phyloP scores from a whole-genome alignment of 2,329 filamentous ascomycete genomes.

The Epichloe brachyelytri region DNA sequence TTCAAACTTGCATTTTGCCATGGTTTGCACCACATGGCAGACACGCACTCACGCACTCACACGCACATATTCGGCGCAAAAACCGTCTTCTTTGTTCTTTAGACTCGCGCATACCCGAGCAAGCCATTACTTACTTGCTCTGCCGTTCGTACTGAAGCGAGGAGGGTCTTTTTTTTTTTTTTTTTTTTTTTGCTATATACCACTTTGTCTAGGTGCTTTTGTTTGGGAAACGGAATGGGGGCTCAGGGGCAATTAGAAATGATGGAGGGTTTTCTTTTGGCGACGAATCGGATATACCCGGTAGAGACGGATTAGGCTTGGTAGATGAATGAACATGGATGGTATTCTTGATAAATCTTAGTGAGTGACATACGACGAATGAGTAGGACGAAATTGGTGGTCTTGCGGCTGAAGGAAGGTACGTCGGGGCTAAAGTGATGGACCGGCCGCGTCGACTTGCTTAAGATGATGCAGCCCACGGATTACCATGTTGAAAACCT shows the following conservation, averaged over 20 bases:
- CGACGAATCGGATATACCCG: constrained; percentile 1
- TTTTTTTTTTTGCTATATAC: constrained; percentile 3
- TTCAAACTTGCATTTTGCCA: not conserved
- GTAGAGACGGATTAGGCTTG: not conserved
- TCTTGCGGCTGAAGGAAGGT: no score
- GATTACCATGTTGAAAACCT: no score
- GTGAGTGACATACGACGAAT: no score
- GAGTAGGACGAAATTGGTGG: no score
- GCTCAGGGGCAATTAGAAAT: not conserved
- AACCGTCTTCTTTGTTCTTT: not conserved
- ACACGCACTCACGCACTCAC: not conserved
- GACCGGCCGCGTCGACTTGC: no score
- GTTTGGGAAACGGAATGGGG: not conserved
- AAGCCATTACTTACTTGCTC: constrained; percentile 1
- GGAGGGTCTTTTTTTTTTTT: not conserved
- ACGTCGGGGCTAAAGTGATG: no score
- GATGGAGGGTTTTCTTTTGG: constrained; percentile 9
- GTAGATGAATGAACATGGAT: not conserved
- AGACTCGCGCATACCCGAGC: not conserved
- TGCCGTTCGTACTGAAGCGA: not conserved
- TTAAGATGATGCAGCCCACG: no score
- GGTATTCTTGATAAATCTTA: constrained; percentile 1
- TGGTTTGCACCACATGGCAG: not conserved
- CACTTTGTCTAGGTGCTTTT: not conserved
- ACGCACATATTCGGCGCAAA: not conserved